A percentile compares a stretch with the other conserved stretches of the same genome.
phyloP scores from a whole-genome alignment of 129 eudicot genomes.

The Mikania micrantha region DNA sequence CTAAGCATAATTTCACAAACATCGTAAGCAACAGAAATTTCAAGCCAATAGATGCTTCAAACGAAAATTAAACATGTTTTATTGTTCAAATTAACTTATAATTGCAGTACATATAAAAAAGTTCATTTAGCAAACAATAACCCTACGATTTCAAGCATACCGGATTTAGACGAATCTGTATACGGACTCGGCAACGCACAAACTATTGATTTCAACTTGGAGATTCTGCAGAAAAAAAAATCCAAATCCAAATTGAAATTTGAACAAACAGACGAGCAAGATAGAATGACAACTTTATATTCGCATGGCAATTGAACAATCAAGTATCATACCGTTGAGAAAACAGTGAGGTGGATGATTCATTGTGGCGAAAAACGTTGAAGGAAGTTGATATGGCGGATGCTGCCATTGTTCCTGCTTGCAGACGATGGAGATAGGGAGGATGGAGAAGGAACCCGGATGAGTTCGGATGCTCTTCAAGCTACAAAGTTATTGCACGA shows the following conservation, averaged over 20 bases:
- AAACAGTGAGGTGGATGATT: slow-evolving; percentile 8
- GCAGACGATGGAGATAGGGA: slow-evolving; percentile 1
- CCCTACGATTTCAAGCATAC: slow-evolving; percentile 15
- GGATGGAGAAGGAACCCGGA: slow-evolving; percentile 10
- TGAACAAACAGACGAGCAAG: not conserved
- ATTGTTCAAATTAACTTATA: not conserved
- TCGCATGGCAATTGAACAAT: not conserved
- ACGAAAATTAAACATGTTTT: not conserved
- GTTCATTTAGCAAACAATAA: not conserved
- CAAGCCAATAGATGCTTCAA: not conserved
- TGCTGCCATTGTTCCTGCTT: slow-evolving; percentile 33
- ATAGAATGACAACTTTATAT: not conserved
- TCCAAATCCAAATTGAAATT: not conserved
- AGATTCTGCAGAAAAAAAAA: slow-evolving; percentile 26
- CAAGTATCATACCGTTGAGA: slow-evolving; percentile 19
- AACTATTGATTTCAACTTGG: slow-evolving; percentile 30
- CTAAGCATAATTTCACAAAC: not conserved
- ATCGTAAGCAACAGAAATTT: not conserved
- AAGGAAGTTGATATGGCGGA: slow-evolving; percentile 48
- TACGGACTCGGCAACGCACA: slow-evolving; percentile 47
- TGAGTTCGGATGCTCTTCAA: too few relatives aligned
- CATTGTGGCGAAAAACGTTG: slow-evolving; percentile 14
- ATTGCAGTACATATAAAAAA: not conserved
- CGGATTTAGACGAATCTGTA: slow-evolving; percentile 37
- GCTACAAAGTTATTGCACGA: not conserved